Percentiles rank a stretch among this genome's conserved stretches.
Conservation (phyloP, 192 early-diverging fungal species). For the Jimgerdemannia lactiflua region DNA sequence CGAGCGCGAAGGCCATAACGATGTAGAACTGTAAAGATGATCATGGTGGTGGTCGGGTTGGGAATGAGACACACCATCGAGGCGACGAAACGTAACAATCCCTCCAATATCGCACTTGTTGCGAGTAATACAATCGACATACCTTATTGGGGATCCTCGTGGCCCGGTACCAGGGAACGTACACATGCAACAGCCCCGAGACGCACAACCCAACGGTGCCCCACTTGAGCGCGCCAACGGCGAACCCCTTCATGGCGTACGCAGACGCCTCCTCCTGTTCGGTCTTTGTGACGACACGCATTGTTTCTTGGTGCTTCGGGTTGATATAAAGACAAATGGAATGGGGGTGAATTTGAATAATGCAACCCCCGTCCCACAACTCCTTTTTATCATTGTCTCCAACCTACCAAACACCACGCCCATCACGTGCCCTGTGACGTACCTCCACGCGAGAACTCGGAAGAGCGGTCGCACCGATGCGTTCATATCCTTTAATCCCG, state of each 20-base stretch:
- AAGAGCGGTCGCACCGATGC: too few species aligned
- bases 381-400: too few species aligned
- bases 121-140: background rate
- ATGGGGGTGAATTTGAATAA: too few species aligned
- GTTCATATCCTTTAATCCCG: too few species aligned
- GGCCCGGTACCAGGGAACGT: conserved; percentile 27
- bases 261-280: conserved; percentile 29
- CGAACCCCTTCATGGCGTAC: conserved; percentile 40
- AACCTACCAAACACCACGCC: too few species aligned
- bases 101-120: too few species aligned
- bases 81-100: background rate
- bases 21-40: conserved; percentile 30
- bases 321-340: too few species aligned
- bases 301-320: background rate
- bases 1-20: conserved; percentile 31
- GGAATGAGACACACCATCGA: background rate
- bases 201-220: conserved; percentile 31
- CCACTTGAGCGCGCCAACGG: conserved; percentile 33
- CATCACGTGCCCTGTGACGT: too few species aligned
- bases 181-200: conserved; percentile 17
- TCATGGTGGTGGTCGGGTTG: background rate
- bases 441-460: too few species aligned
- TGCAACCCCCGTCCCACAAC: too few species aligned
- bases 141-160: conserved; percentile 34
- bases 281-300: conserved; percentile 32